phyloP scores from a whole-genome alignment of 2,329 filamentous ascomycete genomes.

The Diaporthe australafricana region DNA sequence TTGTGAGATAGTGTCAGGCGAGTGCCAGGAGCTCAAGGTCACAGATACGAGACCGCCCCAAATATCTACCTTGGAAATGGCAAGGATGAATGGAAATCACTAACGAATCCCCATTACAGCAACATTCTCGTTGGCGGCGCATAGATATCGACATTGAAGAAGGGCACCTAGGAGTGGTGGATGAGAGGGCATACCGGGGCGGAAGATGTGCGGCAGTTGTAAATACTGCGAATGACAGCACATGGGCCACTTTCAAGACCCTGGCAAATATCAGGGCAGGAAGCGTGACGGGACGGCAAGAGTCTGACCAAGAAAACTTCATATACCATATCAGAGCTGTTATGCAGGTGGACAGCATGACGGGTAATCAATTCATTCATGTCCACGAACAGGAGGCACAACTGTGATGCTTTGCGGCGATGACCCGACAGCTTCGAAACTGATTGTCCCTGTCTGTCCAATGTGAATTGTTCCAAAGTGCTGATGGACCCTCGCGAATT shows the following conservation, averaged over 20 bases:
- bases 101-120: constrained; percentile 39
- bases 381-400: background rate
- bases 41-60: background rate
- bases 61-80: no score
- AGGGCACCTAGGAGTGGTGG: background rate
- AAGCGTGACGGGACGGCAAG: background rate
- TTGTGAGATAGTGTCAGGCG: background rate
- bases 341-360: constrained; percentile 26
- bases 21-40: background rate
- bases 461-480: background rate
- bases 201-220: background rate
- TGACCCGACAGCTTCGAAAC: background rate
- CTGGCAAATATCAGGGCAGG: constrained; percentile 1
- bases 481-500: background rate
- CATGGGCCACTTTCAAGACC: constrained; percentile 10
- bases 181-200: background rate
- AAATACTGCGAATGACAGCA: background rate
- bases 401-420: background rate
- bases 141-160: constrained; percentile 50
- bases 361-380: constrained; percentile 27
- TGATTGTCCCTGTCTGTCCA: background rate
- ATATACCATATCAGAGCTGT: constrained; percentile 36
- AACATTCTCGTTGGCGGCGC: constrained; percentile 76
- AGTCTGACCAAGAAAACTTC: background rate
- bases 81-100: background rate